Evolutionary conservation across 208 protist genomes (phyloP), one percentile per base, ranked within the genome.

Genomic region (Crithidia sp.): DNA sequence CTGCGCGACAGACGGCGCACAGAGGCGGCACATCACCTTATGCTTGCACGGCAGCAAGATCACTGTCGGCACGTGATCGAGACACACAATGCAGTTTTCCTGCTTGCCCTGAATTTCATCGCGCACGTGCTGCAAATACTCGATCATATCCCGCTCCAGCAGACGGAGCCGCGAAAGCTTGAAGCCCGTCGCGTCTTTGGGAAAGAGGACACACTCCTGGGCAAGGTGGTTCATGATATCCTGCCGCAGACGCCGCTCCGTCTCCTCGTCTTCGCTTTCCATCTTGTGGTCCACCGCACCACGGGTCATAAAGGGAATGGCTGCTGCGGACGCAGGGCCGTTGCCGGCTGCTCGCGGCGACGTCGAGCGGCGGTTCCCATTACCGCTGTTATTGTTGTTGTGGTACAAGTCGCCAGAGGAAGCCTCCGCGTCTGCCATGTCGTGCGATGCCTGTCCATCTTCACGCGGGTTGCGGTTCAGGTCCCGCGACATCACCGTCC

Each of bases 21-120:
- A 95, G 17, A 89, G 74, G 16, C 89, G 81, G 75, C 90, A 95
- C 60, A 95, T 77, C 54, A 93, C 84, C 68, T 93, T 92, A 71
- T 96, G 92, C 71, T 87, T 90, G 70, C 92, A 96, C 28, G 92
- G 92, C 54, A 94, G 68, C 50, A 92, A 66, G 55, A 96, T 92
- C 37, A 96, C 90, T 0, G 89, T 93, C 7, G 92, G 87, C 40
- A 91, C 80, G 63, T 86, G 83, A 47, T 92, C 86, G 77, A 94
- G 79, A 68, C 92, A 96, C 14, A 96, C 84, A 37, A 96, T 87
- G 72, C 92, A 96, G 67, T 85, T 90, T 64, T 90, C 82, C 64
- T 89, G 88, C 67, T 89, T 91, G 10, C 68, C 80, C n/a, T 80
- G 80, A 41, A 95, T 87, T 36, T 82, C 85, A 10, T 91, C 82